Conservation (phyloP, 2,329 filamentous ascomycete species). For the Trichophyton rubrum region DNA sequence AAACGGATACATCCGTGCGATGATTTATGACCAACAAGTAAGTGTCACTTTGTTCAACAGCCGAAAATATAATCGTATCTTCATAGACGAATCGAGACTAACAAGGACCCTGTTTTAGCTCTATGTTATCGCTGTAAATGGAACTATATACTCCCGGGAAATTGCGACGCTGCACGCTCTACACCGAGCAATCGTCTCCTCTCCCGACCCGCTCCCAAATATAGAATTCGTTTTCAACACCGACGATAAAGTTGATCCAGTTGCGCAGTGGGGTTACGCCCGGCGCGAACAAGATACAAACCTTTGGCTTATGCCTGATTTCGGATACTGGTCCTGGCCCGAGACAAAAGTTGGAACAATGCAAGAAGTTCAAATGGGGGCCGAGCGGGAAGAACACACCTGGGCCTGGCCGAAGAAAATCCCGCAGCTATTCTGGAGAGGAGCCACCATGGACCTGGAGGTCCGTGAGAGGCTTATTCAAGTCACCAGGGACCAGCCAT, state of each 20-base stretch:
- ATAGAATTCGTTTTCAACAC: slow-evolving; percentile 40
- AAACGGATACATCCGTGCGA: slow-evolving; percentile 27
- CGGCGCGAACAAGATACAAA: slow-evolving; percentile 27
- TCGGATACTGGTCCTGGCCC: slow-evolving; percentile 43
- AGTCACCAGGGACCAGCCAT: slow-evolving; percentile 29
- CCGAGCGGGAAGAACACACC: slow-evolving; percentile 27
- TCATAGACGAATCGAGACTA: too few species aligned
- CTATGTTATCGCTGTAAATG: slow-evolving; percentile 26
- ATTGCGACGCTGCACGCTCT: slow-evolving; percentile 37
- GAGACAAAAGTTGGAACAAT: slow-evolving; percentile 36
- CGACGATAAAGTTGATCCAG: slow-evolving; percentile 32
- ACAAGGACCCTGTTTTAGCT: slow-evolving; percentile 16
- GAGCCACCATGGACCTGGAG: slow-evolving; percentile 29
- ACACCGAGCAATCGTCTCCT: slow-evolving; percentile 35
- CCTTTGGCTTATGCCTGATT: slow-evolving; percentile 43
- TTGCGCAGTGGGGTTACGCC: slow-evolving; percentile 35
- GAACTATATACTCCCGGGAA: slow-evolving; percentile 25
- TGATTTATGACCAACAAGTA: slow-evolving; percentile 27
- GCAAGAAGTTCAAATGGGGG: slow-evolving; percentile 30
- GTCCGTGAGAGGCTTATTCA: slow-evolving; percentile 31
- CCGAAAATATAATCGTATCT: too few species aligned
- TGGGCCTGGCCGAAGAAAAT: slow-evolving; percentile 15
- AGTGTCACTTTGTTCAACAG: neutral
- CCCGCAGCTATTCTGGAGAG: slow-evolving; percentile 35
- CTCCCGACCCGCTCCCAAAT: slow-evolving; percentile 33